A percentile compares a stretch with the other conserved stretches of the same genome.
Conservation (phyloP, 768 basidiomycete species). For the Tulasnella sp. region DNA sequence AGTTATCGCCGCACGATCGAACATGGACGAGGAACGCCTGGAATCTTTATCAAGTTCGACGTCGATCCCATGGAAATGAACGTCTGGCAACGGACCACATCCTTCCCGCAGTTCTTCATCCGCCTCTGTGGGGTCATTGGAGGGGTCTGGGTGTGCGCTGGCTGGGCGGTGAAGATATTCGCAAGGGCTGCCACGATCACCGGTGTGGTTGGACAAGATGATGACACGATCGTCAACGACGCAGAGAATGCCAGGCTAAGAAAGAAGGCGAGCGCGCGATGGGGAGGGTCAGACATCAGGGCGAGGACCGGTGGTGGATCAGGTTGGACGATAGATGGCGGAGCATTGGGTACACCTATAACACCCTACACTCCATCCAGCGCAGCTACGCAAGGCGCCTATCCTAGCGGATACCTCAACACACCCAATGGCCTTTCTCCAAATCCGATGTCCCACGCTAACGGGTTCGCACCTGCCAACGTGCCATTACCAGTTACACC, state of each 20-base stretch:
- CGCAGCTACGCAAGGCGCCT: no score
- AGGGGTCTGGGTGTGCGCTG: slow-evolving; percentile 77
- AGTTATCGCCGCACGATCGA: slow-evolving; percentile 72
- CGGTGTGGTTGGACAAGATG: slow-evolving; percentile 37
- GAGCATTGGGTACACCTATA: neutral
- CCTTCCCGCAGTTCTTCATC: slow-evolving; percentile 70
- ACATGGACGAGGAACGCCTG: slow-evolving; percentile 73
- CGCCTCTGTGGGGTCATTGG: slow-evolving; percentile 83
- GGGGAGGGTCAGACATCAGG: slow-evolving; percentile 56
- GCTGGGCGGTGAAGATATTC: slow-evolving; percentile 55
- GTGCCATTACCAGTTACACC: slow-evolving; percentile 1
- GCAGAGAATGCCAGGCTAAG: slow-evolving; percentile 43
- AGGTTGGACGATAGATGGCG: slow-evolving; percentile 11
- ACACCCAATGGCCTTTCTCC: neutral
- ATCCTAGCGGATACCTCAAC: slow-evolving; percentile 1
- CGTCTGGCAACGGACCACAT: slow-evolving; percentile 80
- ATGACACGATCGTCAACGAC: slow-evolving; percentile 54
- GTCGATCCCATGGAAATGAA: slow-evolving; percentile 81
- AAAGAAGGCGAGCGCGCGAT: slow-evolving; percentile 40
- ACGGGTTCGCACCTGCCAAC: slow-evolving; percentile 4
- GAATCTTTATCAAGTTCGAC: slow-evolving; percentile 98
- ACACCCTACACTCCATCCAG: neutral
- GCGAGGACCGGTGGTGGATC: slow-evolving; percentile 34
- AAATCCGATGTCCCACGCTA: neutral
- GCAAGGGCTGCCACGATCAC: slow-evolving; percentile 54